A percentile compares a stretch with the other conserved stretches of the same genome.
phyloP scores from a whole-genome alignment of 73 alveolate species.

The Uronychia binucleata region DNA sequence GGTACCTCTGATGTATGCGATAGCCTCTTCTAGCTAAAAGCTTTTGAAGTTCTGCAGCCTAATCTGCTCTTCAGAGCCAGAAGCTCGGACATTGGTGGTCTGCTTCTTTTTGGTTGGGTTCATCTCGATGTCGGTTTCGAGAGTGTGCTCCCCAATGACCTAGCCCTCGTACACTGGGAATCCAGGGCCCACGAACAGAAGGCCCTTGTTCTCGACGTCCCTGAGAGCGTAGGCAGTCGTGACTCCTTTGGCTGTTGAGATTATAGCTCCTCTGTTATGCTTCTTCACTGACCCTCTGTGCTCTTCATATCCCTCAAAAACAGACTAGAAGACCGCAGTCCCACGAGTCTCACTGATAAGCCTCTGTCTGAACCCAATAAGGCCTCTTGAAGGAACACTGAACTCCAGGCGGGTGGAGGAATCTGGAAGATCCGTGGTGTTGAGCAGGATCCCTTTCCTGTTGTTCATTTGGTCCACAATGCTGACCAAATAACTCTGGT shows the following conservation, averaged over 20 bases:
- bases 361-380: constrained; percentile 85
- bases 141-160: constrained; percentile 86
- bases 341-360: constrained; percentile 84
- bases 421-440: constrained; percentile 39
- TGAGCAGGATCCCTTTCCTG: constrained; percentile 65
- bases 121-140: constrained; percentile 83
- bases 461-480: constrained; percentile 72
- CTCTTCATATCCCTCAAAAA: constrained; percentile 73
- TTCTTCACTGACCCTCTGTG: constrained; percentile 79
- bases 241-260: constrained; percentile 68
- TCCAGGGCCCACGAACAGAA: constrained; percentile 72
- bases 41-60: constrained; percentile 59
- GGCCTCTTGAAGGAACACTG: constrained; percentile 86
- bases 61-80: constrained; percentile 70
- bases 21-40: constrained; percentile 81
- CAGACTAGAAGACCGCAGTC: constrained; percentile 71
- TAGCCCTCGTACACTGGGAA: constrained; percentile 76
- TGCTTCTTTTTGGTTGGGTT: constrained; percentile 79
- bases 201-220: constrained; percentile 81
- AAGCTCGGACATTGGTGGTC: constrained; percentile 79
- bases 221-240: constrained; percentile 81
- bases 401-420: constrained; percentile 59
- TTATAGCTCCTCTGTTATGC: constrained; percentile 74
- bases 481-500: constrained; percentile 44
- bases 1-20: constrained; percentile 77